Percentiles rank a stretch among this genome's conserved stretches.
Evolutionary conservation across 176 grass and related monocot species (phyloP).

Genomic region (Aegilops longissima): DNA sequence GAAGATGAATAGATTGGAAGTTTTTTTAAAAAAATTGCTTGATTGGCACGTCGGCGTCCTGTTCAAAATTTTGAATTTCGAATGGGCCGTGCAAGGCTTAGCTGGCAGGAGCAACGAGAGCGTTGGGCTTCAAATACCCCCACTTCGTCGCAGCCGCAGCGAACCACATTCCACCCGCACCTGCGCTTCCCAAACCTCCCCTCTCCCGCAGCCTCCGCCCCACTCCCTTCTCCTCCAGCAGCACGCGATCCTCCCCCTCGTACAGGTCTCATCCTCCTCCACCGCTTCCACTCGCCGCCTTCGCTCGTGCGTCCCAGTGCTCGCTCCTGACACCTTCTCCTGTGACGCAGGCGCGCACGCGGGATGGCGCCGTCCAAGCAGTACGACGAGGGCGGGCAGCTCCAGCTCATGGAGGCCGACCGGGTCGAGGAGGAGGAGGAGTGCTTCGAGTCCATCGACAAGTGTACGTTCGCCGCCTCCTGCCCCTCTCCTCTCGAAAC

Average conservation of each 20-base stretch:
- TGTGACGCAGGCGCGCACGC: neutral
- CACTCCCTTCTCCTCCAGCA: constrained; percentile 26
- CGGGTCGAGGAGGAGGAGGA: constrained; percentile 73
- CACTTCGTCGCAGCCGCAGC: neutral
- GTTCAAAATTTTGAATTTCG: neutral
- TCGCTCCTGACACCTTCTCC: neutral
- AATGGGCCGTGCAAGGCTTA: neutral
- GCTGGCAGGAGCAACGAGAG: neutral
- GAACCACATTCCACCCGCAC: neutral
- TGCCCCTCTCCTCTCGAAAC: neutral
- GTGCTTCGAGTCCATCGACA: constrained; percentile 88
- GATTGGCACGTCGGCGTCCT: no score
- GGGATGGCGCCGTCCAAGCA: constrained; percentile 56
- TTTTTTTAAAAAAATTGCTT: no score
- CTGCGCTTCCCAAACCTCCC: neutral
- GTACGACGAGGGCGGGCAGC: constrained; percentile 77
- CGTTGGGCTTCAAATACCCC: constrained; percentile 2
- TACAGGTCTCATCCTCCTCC: constrained; percentile 3
- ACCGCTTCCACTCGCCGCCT: neutral
- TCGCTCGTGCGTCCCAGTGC: neutral
- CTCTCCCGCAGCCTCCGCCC: neutral
- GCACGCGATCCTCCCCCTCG: neutral
- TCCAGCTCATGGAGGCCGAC: constrained; percentile 83
- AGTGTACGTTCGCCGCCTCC: constrained; percentile 38
- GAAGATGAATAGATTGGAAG: no score